Evolutionary conservation across 192 early-diverging fungal species (phyloP).

Genomic region (Diversispora epigaea): DNA sequence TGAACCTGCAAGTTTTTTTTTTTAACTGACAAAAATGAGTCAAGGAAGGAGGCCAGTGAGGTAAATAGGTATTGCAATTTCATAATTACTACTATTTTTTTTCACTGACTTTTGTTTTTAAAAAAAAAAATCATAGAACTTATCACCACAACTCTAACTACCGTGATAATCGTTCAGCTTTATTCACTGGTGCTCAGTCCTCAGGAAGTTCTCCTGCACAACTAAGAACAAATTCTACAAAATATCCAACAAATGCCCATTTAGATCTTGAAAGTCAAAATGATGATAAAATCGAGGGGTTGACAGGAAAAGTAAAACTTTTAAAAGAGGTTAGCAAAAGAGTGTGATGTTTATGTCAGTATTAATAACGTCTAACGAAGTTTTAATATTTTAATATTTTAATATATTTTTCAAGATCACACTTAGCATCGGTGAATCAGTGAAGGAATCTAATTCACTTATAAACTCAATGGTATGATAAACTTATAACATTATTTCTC

Average conservation of each 20-base stretch:
- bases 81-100: too few species aligned
- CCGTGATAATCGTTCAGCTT: too few species aligned
- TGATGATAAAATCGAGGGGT: constrained; percentile 26
- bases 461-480: constrained; percentile 8
- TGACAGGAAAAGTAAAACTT: constrained; percentile 28
- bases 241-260: background rate
- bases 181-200: too few species aligned
- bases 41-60: too few species aligned
- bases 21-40: too few species aligned
- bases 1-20: too few species aligned
- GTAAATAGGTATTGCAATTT: too few species aligned
- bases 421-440: constrained; percentile 23
- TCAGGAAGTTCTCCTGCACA: too few species aligned
- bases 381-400: background rate
- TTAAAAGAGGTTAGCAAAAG: constrained; percentile 19
- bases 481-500: background rate
- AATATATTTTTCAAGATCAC: constrained; percentile 18
- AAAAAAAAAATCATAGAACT: too few species aligned
- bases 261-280: constrained; percentile 33
- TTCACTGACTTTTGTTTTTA: too few species aligned
- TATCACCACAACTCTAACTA: too few species aligned
- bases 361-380: background rate
- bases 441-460: constrained; percentile 27
- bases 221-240: too few species aligned
- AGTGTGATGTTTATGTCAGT: background rate